Evolutionary conservation across 257 asterid genomes (phyloP).

Genomic region (Lycium barbarum): DNA sequence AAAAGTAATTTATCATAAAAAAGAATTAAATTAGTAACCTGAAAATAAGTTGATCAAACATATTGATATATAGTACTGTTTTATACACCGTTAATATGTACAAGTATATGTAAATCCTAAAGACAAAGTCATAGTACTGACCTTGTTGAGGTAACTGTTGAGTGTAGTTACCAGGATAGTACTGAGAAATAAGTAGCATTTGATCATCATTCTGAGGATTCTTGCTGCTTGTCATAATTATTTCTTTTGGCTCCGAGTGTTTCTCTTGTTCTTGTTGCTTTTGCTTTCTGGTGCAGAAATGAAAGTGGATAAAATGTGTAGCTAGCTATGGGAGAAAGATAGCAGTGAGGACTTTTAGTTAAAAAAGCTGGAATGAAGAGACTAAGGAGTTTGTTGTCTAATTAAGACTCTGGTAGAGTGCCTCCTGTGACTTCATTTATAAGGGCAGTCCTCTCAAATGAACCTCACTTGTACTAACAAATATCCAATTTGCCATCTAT

Average conservation of each 20-base stretch:
- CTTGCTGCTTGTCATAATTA: conserved; percentile 32
- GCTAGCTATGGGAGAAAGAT: conserved; percentile 22
- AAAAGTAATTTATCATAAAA: no score
- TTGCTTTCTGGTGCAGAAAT: conserved; percentile 4
- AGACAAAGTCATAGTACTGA: conserved; percentile 27
- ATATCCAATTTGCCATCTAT: conserved; percentile 47
- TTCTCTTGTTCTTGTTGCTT: background rate
- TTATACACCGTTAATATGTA: background rate
- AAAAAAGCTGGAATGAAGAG: conserved; percentile 23
- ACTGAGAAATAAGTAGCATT: conserved; percentile 58
- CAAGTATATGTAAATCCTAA: background rate
- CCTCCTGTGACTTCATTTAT: conserved; percentile 53
- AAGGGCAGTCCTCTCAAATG: conserved; percentile 35
- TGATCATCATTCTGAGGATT: conserved; percentile 49
- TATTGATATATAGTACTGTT: background rate
- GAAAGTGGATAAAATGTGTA: conserved; percentile 20
- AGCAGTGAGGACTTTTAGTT: conserved; percentile 12
- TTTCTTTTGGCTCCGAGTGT: background rate
- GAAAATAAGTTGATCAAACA: no score
- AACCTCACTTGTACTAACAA: conserved; percentile 35
- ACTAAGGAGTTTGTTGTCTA: conserved; percentile 32
- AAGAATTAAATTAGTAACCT: no score
- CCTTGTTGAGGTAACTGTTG: conserved; percentile 49
- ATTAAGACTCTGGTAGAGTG: conserved; percentile 28
- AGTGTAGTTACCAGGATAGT: conserved; percentile 46